Base-by-base conservation (phyloP, 1,139 yeast species). In the Suhomyces atakaporum region DNA sequence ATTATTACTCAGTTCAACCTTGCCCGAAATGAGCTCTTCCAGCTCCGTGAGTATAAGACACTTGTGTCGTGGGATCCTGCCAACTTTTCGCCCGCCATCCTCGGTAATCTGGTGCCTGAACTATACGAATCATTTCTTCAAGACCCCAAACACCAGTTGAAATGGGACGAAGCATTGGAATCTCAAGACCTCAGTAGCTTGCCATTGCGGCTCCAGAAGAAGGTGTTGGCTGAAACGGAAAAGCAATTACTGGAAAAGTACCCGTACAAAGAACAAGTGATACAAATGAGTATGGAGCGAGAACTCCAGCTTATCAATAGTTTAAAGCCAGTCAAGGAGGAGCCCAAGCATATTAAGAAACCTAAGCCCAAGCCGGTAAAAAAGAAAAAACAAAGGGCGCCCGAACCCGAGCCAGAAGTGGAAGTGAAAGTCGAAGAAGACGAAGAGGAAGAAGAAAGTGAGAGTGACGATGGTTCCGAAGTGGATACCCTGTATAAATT, bases 11-110 rank as follows among this genome's bases (percentile, higher is more conserved):
- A 68, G 26, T 75, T 76, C 46, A 79, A 76, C 47, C 43, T 63
- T 39, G 58, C 58, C 44, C 70, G 54, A 43, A 81, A 60, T 55
- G 77, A 77, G 46, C 58, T 79, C 34, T 80, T 77, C 53, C 83
- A 80, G 45, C 58, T 80, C n/a, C 73, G 68, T 44, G 79, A 77
- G 47, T 79, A 75, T 50, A 75, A 74, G 27, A 74, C 88, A 2
- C 60, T 84, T 13, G 78, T 75, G 1, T 71, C 73, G 30, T 84
- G 80, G 71, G 75, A 81, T 43, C 88, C 89, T 0, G 49, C 56
- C 5, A 78, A 72, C 31, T 66, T 66, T 42, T 61, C 69, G 2
- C 34, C 45, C 3, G 48, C 50, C 2, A 33, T 36, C 16, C 38
- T 37, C 10, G 44, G 34, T 7, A 33, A 35, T 22, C 47, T 40